phyloP scores from a whole-genome alignment of 345 rosid species.

The Citrus glauca region DNA sequence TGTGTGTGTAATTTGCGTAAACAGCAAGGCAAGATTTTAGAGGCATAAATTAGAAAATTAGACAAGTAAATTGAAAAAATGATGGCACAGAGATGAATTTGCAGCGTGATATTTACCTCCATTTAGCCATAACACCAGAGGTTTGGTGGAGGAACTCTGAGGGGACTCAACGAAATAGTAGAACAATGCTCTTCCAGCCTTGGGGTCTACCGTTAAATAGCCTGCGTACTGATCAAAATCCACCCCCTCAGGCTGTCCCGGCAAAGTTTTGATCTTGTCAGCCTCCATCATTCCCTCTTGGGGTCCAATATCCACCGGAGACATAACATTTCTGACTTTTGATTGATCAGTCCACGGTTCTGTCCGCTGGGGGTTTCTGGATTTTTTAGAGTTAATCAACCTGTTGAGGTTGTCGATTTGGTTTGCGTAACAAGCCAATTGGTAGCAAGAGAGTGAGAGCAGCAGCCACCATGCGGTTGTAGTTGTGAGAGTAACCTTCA shows the following conservation, averaged over 20 bases:
- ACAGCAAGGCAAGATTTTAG: background rate
- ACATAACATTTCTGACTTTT: background rate
- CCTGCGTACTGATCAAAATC: slow-evolving; percentile 39
- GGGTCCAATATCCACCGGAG: slow-evolving; percentile 18
- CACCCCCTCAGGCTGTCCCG: slow-evolving; percentile 35
- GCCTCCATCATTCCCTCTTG: slow-evolving; percentile 24
- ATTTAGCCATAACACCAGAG: slow-evolving; percentile 31
- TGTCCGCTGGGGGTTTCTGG: slow-evolving; percentile 16
- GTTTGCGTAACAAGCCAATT: slow-evolving; percentile 25
- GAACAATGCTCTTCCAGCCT: slow-evolving; percentile 30
- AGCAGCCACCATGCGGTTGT: slow-evolving; percentile 2
- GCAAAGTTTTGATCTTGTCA: slow-evolving; percentile 28
- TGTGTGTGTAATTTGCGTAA: no score
- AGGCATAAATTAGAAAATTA: background rate
- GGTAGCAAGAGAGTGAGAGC: slow-evolving; percentile 8
- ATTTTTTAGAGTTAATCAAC: slow-evolving; percentile 27
- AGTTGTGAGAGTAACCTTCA: background rate
- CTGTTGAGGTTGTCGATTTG: slow-evolving; percentile 24
- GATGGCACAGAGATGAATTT: background rate
- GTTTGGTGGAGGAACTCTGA: slow-evolving; percentile 32
- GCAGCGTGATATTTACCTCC: background rate
- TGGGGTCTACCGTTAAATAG: slow-evolving; percentile 30
- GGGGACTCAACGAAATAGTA: slow-evolving; percentile 43
- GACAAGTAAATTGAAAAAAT: no score
- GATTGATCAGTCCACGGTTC: slow-evolving; percentile 15